A percentile compares a stretch with the other conserved stretches of the same genome.
These are phyloP conservation scores for Cucumis melo DNA, from an alignment of 306 rosid species.

Conservation along the genomic window DNA sequence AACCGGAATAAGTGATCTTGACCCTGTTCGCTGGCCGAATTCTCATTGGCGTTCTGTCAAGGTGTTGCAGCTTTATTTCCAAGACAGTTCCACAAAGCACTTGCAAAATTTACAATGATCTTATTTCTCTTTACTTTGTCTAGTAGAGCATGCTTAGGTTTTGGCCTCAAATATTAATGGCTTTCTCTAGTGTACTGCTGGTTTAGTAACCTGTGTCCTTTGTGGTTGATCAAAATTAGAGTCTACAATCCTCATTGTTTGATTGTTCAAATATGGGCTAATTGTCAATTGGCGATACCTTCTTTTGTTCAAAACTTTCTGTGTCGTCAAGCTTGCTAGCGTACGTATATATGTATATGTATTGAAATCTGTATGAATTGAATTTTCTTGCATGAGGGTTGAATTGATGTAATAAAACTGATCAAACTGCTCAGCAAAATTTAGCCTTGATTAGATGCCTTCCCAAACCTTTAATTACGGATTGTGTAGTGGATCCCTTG, in stretches of 20 bases:
- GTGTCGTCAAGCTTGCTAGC: background rate
- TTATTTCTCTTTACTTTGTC: background rate
- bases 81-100: background rate
- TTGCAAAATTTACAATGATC: background rate
- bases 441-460: background rate
- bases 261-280: background rate
- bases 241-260: background rate
- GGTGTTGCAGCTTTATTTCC: constrained; percentile 23
- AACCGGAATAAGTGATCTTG: constrained; percentile 74
- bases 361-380: background rate
- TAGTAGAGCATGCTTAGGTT: background rate
- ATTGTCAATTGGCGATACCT: background rate
- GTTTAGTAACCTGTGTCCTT: background rate
- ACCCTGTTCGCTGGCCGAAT: constrained; percentile 74
- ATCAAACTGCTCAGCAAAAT: background rate
- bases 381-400: background rate
- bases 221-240: background rate
- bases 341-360: background rate
- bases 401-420: background rate
- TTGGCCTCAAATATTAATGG: background rate
- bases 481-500: background rate
- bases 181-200: background rate
- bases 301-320: background rate
- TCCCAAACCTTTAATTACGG: background rate
- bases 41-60: constrained; percentile 89